phyloP scores from a whole-genome alignment of 768 basidiomycete genomes.

The Leucocoprinus birnbaumii region DNA sequence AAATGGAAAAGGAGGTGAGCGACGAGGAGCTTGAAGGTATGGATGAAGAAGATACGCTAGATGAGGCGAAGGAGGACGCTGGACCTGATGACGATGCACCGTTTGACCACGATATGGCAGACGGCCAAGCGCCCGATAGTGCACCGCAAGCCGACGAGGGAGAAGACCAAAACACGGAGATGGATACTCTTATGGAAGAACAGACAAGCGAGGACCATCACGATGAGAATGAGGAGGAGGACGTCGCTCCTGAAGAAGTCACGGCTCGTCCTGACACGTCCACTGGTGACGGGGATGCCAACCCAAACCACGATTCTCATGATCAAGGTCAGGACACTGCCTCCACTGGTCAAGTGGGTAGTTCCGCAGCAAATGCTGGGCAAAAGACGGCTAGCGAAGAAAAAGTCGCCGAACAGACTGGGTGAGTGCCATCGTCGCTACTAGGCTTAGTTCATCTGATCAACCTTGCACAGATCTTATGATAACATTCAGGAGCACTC shows the following conservation, averaged over 20 bases:
- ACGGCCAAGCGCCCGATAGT: conserved; percentile 41
- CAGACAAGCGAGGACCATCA: conserved; percentile 28
- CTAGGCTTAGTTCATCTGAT: not conserved
- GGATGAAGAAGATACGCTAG: conserved; percentile 55
- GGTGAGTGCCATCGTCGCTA: conserved; percentile 23
- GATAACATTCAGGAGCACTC: conserved; percentile 12
- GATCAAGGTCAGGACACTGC: conserved; percentile 7
- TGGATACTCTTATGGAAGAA: conserved; percentile 22
- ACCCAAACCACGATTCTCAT: conserved; percentile 26
- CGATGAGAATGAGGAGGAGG: conserved; percentile 28
- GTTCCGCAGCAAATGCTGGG: conserved; percentile 6
- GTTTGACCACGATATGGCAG: conserved; percentile 78
- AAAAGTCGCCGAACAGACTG: conserved; percentile 25
- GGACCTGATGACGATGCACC: not conserved
- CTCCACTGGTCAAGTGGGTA: conserved; percentile 22
- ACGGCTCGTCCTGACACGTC: conserved; percentile 42
- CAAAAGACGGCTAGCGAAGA: conserved; percentile 21
- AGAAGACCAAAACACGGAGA: conserved; percentile 30
- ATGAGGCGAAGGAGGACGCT: conserved; percentile 29
- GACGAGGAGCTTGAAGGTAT: conserved; percentile 76
- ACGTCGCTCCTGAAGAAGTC: conserved; percentile 27
- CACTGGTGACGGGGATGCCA: conserved; percentile 36
- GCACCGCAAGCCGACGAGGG: conserved; percentile 25
- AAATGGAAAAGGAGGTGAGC: conserved; percentile 11
- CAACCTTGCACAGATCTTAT: conserved; percentile 10